phyloP scores from a whole-genome alignment of 2,329 filamentous ascomycete species.

The Trichophyton equinum region DNA sequence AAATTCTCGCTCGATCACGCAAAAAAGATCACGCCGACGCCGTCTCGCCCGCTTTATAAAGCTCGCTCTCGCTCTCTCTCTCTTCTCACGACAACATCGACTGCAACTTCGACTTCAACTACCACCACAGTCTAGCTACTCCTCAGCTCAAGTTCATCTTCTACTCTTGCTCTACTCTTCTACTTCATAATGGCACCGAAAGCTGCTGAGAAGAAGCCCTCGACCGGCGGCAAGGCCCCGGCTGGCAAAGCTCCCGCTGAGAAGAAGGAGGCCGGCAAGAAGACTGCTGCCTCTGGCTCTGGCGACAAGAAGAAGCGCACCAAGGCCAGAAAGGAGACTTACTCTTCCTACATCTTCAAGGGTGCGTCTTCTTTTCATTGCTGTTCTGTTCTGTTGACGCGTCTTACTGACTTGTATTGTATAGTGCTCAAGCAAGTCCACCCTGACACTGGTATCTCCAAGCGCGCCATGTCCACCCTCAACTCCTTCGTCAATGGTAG shows the following conservation, averaged over 20 bases:
- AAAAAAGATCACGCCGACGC: slow-evolving; percentile 33
- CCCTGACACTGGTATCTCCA: slow-evolving; percentile 99
- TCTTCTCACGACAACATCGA: too few species aligned
- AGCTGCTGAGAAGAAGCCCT: slow-evolving; percentile 95
- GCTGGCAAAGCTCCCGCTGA: slow-evolving; percentile 71
- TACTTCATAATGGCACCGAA: slow-evolving; percentile 73
- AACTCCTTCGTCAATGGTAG: slow-evolving; percentile 99
- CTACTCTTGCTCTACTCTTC: slow-evolving; percentile 12
- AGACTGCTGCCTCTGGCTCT: slow-evolving; percentile 70
- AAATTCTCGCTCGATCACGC: slow-evolving; percentile 34
- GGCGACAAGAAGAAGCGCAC: slow-evolving; percentile 99
- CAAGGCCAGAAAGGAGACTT: slow-evolving; percentile 99
- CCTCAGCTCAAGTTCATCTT: slow-evolving; percentile 4
- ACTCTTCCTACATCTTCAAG: slow-evolving; percentile 99
- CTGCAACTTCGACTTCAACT: slow-evolving; percentile 9
- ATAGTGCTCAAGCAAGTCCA: slow-evolving; percentile 99
- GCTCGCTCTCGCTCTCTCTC: slow-evolving; percentile 24
- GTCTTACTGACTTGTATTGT: slow-evolving; percentile 19
- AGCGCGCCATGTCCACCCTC: slow-evolving; percentile 98
- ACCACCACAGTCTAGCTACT: not conserved
- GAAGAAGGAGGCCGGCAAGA: slow-evolving; percentile 99
- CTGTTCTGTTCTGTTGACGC: slow-evolving; percentile 20
- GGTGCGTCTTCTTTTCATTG: slow-evolving; percentile 45
- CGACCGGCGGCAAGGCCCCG: slow-evolving; percentile 81
- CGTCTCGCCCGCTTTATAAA: slow-evolving; percentile 16